Evolutionary conservation across 495 filamentous ascomycete species (phyloP), one percentile per base, ranked within the genome.

Genomic region (Margaritispora aquatica): DNA sequence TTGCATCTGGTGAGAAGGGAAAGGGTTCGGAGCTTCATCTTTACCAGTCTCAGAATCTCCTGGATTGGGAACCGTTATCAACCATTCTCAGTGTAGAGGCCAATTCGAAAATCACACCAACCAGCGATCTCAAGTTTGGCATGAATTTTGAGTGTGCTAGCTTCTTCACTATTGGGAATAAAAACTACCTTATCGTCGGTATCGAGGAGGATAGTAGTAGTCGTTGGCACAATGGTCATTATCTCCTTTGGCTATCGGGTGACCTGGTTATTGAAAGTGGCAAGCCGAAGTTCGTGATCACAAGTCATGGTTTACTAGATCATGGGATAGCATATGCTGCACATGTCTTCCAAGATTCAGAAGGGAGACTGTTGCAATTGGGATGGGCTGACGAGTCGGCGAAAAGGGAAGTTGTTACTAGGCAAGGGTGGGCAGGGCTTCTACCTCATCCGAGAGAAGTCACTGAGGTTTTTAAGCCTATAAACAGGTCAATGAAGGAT

Each of bases 11-110:
- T 17, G 64, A 67, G 24, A 63, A 64, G 49, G 64, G 64, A 20
- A 53, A 59, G 2, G 69, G 69, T 0, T 60, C 70, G 3, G 60
- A 66, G 17, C 65, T 68, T 41, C 69, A 70, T 59, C 59, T 72
- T 17, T 72, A 72, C 56, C 58, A 62, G 17, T 69, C 69, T 20
- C 51, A 69, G 23, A 63, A 69, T 51, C 59, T 72, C 38, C 70
- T 69, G 26, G 63, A 68, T 44, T 72, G 70, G 70, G 60, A 69
- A 31, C 57, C 63, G 50, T 27, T 70, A 11, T 64, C 64, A 5
- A 64, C 68, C 7, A 63, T 69, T 60, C 61, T 69, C 53, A 61
- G 67, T n/a, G 68, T 66, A 13, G 57, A 64, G 22, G 63, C 57
- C 22, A 64, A 63, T 46, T 57, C 63, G 0, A 67, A 60, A 5